A percentile compares a stretch with the other conserved stretches of the same genome.
Conservation (phyloP, 2,329 filamentous ascomycete species). For the Chalaropsis thielavioides region DNA sequence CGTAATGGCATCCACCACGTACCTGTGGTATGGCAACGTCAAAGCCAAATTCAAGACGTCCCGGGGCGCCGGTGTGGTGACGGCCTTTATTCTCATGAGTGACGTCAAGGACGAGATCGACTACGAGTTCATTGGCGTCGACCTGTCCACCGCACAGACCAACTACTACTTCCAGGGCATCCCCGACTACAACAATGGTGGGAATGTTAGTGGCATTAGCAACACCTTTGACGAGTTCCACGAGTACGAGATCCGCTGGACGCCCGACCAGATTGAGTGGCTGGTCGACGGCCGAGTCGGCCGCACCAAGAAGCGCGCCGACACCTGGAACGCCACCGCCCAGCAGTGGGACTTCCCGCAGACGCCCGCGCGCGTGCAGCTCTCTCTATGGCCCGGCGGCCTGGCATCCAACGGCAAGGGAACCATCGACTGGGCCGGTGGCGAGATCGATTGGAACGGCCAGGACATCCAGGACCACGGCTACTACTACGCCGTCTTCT, state of each 20-base stretch:
- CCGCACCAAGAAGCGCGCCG: slow-evolving; percentile 57
- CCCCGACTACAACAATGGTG: slow-evolving; percentile 64
- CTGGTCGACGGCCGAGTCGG: slow-evolving; percentile 65
- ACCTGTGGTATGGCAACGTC: slow-evolving; percentile 96
- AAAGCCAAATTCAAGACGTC: slow-evolving; percentile 73
- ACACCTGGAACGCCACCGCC: slow-evolving; percentile 74
- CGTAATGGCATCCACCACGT: slow-evolving; percentile 65
- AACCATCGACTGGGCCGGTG: slow-evolving; percentile 84
- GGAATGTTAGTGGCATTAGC: slow-evolving; percentile 47
- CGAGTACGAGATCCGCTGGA: slow-evolving; percentile 89
- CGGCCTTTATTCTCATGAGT: slow-evolving; percentile 86
- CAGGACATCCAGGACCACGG: slow-evolving; percentile 66
- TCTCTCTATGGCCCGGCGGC: slow-evolving; percentile 94
- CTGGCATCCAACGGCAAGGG: slow-evolving; percentile 62
- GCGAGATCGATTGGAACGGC: slow-evolving; percentile 73
- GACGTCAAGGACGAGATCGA: slow-evolving; percentile 98
- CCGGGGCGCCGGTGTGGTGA: slow-evolving; percentile 79
- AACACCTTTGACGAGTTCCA: slow-evolving; percentile 70
- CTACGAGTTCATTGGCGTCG: slow-evolving; percentile 81
- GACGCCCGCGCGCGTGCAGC: slow-evolving; percentile 76
- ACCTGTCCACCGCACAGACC: slow-evolving; percentile 66
- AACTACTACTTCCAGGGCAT: slow-evolving; percentile 98
- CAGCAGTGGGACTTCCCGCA: slow-evolving; percentile 82
- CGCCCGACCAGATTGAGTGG: slow-evolving; percentile 75
- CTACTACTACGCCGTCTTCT: slow-evolving; percentile 77